Conservation (phyloP, 2,329 filamentous ascomycete species). For the Taxawa tesnikishii region DNA sequence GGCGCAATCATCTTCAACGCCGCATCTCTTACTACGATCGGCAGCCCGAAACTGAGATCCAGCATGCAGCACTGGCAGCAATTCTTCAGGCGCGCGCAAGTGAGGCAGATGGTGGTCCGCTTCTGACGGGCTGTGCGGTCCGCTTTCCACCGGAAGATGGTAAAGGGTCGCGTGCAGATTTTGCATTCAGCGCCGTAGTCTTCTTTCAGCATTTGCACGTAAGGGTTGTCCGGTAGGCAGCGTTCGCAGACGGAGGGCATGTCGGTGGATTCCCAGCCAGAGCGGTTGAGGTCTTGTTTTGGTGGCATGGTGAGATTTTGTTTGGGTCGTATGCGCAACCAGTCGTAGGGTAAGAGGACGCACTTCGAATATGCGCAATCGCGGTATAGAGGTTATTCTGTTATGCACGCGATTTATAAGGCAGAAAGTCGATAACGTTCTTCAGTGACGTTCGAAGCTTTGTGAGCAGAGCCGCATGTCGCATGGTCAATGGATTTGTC, state of each 20-base stretch:
- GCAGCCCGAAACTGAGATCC: constrained; percentile 87
- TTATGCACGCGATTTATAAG: too few relatives aligned
- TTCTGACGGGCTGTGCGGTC: constrained; percentile 87
- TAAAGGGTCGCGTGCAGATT: constrained; percentile 86
- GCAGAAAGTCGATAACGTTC: too few relatives aligned
- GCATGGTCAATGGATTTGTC: too few relatives aligned
- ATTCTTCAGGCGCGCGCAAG: constrained; percentile 93
- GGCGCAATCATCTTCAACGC: constrained; percentile 96
- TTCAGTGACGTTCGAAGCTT: too few relatives aligned
- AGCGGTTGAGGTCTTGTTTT: constrained; percentile 89
- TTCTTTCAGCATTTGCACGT: constrained; percentile 98
- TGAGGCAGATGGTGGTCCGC: constrained; percentile 89
- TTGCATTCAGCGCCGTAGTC: constrained; percentile 66
- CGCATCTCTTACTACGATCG: constrained; percentile 88
- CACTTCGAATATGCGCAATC: too few relatives aligned
- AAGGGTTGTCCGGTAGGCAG: constrained; percentile 91
- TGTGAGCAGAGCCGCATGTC: too few relatives aligned
- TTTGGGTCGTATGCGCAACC: too few relatives aligned
- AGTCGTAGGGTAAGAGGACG: too few relatives aligned
- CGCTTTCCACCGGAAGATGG: constrained; percentile 87
- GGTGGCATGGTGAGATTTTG: constrained; percentile 64
- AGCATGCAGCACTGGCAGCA: constrained; percentile 99
- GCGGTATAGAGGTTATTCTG: too few relatives aligned
- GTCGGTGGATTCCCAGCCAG: constrained; percentile 90
- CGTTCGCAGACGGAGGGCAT: constrained; percentile 83